Percentiles rank a stretch among this genome's conserved stretches.
These are phyloP conservation scores for Raddia guianensis DNA, from an alignment of 176 grass and related monocot genomes.

Conservation along the genomic window DNA sequence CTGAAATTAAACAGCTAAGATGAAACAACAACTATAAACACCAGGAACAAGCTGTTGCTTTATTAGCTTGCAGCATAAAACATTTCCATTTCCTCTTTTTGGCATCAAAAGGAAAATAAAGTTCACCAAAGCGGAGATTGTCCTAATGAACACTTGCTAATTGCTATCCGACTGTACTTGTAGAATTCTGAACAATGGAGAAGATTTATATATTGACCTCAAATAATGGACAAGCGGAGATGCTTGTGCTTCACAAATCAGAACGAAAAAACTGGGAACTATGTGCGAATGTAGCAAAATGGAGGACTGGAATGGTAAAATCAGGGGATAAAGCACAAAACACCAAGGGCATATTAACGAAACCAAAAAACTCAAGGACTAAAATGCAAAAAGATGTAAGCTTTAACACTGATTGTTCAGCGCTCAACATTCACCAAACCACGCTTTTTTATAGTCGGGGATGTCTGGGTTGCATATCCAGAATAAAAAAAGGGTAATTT, in stretches of 20 bases:
- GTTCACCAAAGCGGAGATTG: not conserved
- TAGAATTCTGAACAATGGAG: constrained; percentile 1
- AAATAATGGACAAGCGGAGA: not conserved
- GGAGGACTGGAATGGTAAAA: too few relatives aligned
- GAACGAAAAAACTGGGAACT: too few relatives aligned
- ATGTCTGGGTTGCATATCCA: not conserved
- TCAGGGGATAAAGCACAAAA: too few relatives aligned
- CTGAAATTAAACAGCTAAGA: constrained; percentile 55
- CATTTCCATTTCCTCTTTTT: not conserved
- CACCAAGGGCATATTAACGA: too few relatives aligned
- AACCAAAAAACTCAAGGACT: too few relatives aligned
- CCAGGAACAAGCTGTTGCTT: not conserved
- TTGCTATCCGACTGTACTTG: not conserved
- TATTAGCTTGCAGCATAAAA: not conserved
- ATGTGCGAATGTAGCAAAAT: too few relatives aligned
- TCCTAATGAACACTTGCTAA: not conserved
- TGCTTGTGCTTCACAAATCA: too few relatives aligned
- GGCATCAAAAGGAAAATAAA: not conserved
- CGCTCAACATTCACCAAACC: too few relatives aligned
- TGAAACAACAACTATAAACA: constrained; percentile 38
- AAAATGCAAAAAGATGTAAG: too few relatives aligned
- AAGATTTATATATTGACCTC: not conserved
- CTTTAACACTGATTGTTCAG: too few relatives aligned
- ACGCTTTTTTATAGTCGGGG: not conserved
- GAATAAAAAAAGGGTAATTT: not conserved